A percentile compares a stretch with the other conserved stretches of the same genome.
Conservation (phyloP, 768 basidiomycete genomes). For the Kwoniella shandongensis region DNA sequence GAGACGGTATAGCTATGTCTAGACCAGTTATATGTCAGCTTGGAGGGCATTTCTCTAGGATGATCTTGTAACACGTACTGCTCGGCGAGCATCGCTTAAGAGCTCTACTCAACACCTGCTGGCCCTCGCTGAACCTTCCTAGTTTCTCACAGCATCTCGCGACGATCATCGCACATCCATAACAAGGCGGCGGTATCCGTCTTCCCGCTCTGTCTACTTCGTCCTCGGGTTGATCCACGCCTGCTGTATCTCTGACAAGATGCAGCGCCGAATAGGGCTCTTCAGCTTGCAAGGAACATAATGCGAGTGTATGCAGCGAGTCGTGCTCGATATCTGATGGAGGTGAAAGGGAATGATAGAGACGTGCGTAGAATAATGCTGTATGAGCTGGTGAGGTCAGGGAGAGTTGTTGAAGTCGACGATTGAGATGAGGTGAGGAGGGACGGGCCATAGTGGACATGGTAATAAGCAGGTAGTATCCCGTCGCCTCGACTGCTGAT, state of each 20-base stretch:
- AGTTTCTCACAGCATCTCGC: constrained; percentile 43
- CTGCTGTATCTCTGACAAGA: constrained; percentile 40
- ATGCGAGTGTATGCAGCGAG: constrained; percentile 36
- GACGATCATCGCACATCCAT: constrained; percentile 47
- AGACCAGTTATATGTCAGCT: not conserved
- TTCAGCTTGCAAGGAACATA: constrained; percentile 34
- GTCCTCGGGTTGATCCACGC: constrained; percentile 21
- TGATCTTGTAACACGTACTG: constrained; percentile 19
- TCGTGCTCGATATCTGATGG: constrained; percentile 30
- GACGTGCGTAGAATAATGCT: constrained; percentile 41
- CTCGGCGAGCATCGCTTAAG: constrained; percentile 22
- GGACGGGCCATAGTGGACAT: constrained; percentile 10
- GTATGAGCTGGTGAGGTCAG: constrained; percentile 28
- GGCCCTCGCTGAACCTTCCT: constrained; percentile 37
- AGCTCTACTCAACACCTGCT: constrained; percentile 35
- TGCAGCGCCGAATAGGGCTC: constrained; percentile 40
- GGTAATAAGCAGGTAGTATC: constrained; percentile 1
- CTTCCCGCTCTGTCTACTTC: not conserved
- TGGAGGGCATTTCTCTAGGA: not conserved
- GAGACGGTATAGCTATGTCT: constrained; percentile 29
- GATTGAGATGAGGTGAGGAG: constrained; percentile 27
- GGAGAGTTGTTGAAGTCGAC: constrained; percentile 35
- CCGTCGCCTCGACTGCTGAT: too few species aligned
- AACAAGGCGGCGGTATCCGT: constrained; percentile 18
- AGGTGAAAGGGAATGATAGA: constrained; percentile 32